Conservation (phyloP, 208 protist genomes). For the Crithidia bombi region DNA sequence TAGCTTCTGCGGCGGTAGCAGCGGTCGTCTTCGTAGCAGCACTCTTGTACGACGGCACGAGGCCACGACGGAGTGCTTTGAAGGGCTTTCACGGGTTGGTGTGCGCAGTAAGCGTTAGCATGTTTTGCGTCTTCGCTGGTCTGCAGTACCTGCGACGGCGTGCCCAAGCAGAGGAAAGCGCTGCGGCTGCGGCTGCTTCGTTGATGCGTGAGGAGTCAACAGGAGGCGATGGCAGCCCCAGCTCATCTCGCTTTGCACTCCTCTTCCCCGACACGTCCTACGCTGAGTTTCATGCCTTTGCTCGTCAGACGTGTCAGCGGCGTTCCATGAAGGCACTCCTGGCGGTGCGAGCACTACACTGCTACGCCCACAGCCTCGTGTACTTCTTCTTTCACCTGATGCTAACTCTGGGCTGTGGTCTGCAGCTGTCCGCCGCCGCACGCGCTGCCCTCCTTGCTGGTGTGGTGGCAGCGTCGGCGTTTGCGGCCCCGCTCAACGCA, state of each 20-base stretch:
- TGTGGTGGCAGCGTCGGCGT: conserved; percentile 11
- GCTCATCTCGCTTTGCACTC: background rate
- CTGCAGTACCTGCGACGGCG: conserved; percentile 11
- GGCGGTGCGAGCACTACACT: conserved; percentile 40
- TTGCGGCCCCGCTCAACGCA: conserved; percentile 10
- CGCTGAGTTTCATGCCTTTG: conserved; percentile 39
- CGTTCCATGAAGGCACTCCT: conserved; percentile 58
- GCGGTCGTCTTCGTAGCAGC: conserved; percentile 13
- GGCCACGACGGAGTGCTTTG: background rate
- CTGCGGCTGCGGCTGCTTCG: background rate
- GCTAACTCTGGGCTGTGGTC: conserved; percentile 18
- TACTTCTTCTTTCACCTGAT: conserved; percentile 17
- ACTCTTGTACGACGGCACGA: conserved; percentile 23
- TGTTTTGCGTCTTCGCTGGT: background rate
- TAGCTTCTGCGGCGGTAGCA: background rate
- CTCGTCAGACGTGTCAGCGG: conserved; percentile 49
- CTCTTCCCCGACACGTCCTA: background rate
- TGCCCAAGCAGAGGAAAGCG: background rate
- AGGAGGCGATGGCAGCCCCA: background rate
- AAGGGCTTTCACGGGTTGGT: conserved; percentile 6
- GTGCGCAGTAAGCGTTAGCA: background rate
- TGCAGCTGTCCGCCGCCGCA: conserved; percentile 7
- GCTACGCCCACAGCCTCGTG: conserved; percentile 16
- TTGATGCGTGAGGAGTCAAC: conserved; percentile 7
- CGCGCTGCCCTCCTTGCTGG: conserved; percentile 20